Base-by-base conservation (phyloP, 2,329 filamentous ascomycete genomes). In the Pseudomassariella vexata region DNA sequence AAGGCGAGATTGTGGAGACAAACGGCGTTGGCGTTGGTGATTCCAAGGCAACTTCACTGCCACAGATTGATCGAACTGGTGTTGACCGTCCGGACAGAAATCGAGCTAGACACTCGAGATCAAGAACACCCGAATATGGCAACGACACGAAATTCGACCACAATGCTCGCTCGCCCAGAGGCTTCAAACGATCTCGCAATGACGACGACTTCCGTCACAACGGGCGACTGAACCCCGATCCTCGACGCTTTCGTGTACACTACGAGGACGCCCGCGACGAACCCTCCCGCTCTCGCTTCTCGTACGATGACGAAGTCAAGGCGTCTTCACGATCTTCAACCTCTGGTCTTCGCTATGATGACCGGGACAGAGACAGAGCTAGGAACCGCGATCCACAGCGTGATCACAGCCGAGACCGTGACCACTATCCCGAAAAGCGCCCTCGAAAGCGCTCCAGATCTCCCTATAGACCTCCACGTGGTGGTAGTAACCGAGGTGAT, bases 81-180 rank as follows among this genome's bases (percentile, higher is more conserved):
- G 81, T 94, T 94, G 85, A 94, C 86, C 84, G 82, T 77, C 79
- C 72, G 73, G 76, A 83, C 84, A 94, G 87, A 89, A 73, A 64
- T 65, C 77, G 73, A 63, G 69, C 63, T 59, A 74, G 68, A 70
- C 55, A 64, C 48, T 73, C 74, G 53, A 57, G 63, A 53, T 65
- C 61, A 46, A 63, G 60, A 54, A 77, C 76, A 42, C 75, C 75
- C 47, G 71, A 73, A 26, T 44, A 62, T 62, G 65, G 65, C 53
- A 52, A 59, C 43, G 55, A 56, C 41, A 59, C 65, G 28, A 66
- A 59, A 50, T 49, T 61, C 45, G 62, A 56, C 48, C 65, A 68
- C 49, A 65, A 65, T 45, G 72, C 65, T 53, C 64, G 70, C 48
- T 82, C 80, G 28, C 79, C 80, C 37, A 71, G 70, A 46, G 79